phyloP scores from a whole-genome alignment of 2,329 filamentous ascomycete genomes.

The Tolypocladium tundrense region DNA sequence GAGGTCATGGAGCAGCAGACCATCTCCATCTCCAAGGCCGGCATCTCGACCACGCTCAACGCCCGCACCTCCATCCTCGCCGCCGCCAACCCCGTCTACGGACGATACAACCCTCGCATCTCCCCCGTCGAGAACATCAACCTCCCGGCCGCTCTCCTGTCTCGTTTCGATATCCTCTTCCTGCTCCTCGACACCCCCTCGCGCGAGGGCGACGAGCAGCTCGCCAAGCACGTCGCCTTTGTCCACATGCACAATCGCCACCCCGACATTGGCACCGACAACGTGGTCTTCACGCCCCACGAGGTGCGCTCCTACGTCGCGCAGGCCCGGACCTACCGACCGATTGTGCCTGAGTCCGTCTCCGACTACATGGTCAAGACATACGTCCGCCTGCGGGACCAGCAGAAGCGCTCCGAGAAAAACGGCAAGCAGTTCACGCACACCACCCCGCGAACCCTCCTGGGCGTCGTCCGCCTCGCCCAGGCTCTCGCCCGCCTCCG shows the following conservation, averaged over 20 bases:
- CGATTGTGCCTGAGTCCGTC: conserved; percentile 71
- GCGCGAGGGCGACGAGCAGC: conserved; percentile 81
- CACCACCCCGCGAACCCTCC: conserved; percentile 84
- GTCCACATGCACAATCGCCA: conserved; percentile 97
- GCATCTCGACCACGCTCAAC: conserved; percentile 71
- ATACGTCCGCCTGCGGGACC: conserved; percentile 87
- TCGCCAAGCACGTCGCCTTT: conserved; percentile 89
- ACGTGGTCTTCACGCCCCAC: conserved; percentile 76
- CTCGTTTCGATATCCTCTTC: conserved; percentile 95
- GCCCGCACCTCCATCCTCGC: conserved; percentile 92
- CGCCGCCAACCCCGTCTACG: conserved; percentile 93
- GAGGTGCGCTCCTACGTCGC: conserved; percentile 96
- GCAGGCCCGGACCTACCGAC: conserved; percentile 80
- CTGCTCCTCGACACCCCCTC: conserved; percentile 90
- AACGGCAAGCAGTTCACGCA: conserved; percentile 88
- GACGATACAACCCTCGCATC: conserved; percentile 93
- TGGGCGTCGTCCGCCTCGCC: conserved; percentile 84
- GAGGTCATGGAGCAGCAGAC: conserved; percentile 87
- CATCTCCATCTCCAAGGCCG: conserved; percentile 71
- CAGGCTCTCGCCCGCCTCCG: conserved; percentile 88
- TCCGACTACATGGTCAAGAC: conserved; percentile 96
- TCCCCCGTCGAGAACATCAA: conserved; percentile 99
- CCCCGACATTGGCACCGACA: conserved; percentile 55
- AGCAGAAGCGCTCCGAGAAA: conserved; percentile 84
- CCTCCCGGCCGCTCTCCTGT: conserved; percentile 89